phyloP scores from a whole-genome alignment of 352 stramenopile genomes.

The Pythium utonaiense region DNA sequence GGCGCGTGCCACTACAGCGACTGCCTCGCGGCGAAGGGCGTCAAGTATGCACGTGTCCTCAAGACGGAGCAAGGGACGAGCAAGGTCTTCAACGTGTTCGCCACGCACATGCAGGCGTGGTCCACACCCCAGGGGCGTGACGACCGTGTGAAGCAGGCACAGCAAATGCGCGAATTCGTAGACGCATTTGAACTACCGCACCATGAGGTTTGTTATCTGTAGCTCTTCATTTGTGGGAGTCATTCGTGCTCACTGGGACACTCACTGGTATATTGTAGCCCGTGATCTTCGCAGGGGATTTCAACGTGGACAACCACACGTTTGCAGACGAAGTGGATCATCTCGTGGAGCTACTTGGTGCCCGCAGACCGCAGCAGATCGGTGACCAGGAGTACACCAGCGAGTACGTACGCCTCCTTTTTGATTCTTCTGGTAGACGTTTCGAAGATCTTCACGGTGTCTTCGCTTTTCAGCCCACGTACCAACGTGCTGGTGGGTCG shows the following conservation, averaged over 20 bases:
- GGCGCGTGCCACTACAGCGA: conserved; percentile 78
- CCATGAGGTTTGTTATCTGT: conserved; percentile 44
- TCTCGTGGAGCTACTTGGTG: conserved; percentile 52
- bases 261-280: conserved; percentile 29
- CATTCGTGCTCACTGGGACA: neutral
- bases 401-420: conserved; percentile 54
- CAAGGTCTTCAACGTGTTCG: conserved; percentile 86
- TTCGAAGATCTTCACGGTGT: neutral
- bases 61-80: conserved; percentile 45
- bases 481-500: conserved; percentile 78
- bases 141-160: conserved; percentile 63
- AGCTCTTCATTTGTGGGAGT: neutral
- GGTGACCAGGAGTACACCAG: conserved; percentile 70
- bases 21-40: conserved; percentile 77
- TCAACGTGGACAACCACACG: conserved; percentile 84
- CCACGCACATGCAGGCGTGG: conserved; percentile 86
- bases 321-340: conserved; percentile 65
- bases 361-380: conserved; percentile 38
- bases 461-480: conserved; percentile 40
- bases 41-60: conserved; percentile 76
- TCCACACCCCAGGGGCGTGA: conserved; percentile 57
- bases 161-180: conserved; percentile 52
- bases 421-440: neutral
- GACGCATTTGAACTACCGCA: conserved; percentile 55
- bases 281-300: conserved; percentile 77